Evolutionary conservation across 768 basidiomycete genomes (phyloP).

Genomic region (Boletellus emodensis): DNA sequence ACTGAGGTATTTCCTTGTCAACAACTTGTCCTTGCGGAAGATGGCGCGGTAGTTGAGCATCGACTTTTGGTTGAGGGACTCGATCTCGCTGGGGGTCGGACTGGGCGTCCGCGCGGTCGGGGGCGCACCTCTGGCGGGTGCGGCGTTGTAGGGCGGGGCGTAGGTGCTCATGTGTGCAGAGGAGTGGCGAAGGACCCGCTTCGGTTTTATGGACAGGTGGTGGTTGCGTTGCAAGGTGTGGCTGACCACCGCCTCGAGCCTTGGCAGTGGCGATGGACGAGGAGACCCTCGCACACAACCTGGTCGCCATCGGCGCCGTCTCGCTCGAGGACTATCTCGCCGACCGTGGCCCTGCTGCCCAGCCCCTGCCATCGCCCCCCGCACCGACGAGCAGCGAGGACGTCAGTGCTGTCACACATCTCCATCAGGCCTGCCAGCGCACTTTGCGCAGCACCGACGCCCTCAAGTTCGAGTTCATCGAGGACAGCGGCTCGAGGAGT

Average conservation of each 20-base stretch:
- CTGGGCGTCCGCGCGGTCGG: slow-evolving; percentile 47
- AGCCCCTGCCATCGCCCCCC: background rate
- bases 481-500: slow-evolving; percentile 38
- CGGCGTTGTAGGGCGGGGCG: slow-evolving; percentile 8
- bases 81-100: slow-evolving; percentile 59
- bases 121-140: slow-evolving; percentile 16
- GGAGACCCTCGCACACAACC: slow-evolving; percentile 18
- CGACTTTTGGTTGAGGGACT: slow-evolving; percentile 37
- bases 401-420: slow-evolving; percentile 28
- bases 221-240: background rate
- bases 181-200: slow-evolving; percentile 4
- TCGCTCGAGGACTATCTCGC: slow-evolving; percentile 26
- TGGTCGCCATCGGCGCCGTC: slow-evolving; percentile 28
- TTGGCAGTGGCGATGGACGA: too few species aligned
- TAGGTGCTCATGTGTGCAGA: slow-evolving; percentile 19
- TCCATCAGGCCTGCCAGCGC: slow-evolving; percentile 43
- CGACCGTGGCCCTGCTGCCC: background rate
- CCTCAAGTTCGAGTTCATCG: slow-evolving; percentile 47
- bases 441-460: slow-evolving; percentile 39
- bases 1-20: slow-evolving; percentile 57
- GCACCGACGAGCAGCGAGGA: slow-evolving; percentile 2
- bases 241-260: background rate
- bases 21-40: slow-evolving; percentile 46
- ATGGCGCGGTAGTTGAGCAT: slow-evolving; percentile 46
- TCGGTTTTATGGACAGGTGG: background rate